These are phyloP conservation scores for Mycena crocata DNA, from an alignment of 768 basidiomycete species.

Conservation along the genomic window DNA sequence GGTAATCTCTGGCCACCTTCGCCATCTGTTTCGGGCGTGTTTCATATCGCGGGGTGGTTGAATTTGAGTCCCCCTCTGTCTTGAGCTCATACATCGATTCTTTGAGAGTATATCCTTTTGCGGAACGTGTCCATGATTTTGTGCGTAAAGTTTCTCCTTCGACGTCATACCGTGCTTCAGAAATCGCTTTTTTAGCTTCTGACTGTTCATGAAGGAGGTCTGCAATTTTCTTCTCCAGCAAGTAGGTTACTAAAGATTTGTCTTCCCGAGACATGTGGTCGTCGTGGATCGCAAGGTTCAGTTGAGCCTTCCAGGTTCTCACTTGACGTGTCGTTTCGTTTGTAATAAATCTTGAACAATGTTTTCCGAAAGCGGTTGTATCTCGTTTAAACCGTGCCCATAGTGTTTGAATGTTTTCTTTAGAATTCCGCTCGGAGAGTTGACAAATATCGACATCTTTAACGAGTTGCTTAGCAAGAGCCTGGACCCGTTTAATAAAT, in stretches of 20 bases:
- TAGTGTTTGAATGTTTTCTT: neutral
- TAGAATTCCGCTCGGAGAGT: neutral
- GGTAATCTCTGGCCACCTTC: neutral
- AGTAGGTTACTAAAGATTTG: neutral
- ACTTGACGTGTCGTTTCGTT: too few relatives aligned
- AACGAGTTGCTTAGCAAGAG: neutral
- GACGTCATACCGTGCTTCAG: neutral
- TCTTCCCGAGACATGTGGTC: neutral
- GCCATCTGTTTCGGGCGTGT: neutral
- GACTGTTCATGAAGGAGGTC: neutral
- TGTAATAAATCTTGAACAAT: neutral
- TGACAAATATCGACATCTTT: neutral
- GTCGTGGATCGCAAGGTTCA: too few relatives aligned
- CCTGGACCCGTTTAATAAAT: constrained; percentile 2
- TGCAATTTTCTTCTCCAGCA: neutral
- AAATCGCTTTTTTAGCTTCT: neutral
- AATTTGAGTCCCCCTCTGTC: neutral
- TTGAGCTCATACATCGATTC: neutral
- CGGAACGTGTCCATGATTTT: neutral
- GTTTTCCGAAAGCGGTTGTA: neutral
- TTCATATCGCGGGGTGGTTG: neutral
- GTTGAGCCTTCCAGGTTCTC: too few relatives aligned
- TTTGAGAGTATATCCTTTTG: neutral
- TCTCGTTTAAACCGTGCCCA: neutral
- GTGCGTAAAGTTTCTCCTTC: neutral